Evolutionary conservation across 1,139 yeast genomes (phyloP).

Genomic region (Yamadazyma dendronema): DNA sequence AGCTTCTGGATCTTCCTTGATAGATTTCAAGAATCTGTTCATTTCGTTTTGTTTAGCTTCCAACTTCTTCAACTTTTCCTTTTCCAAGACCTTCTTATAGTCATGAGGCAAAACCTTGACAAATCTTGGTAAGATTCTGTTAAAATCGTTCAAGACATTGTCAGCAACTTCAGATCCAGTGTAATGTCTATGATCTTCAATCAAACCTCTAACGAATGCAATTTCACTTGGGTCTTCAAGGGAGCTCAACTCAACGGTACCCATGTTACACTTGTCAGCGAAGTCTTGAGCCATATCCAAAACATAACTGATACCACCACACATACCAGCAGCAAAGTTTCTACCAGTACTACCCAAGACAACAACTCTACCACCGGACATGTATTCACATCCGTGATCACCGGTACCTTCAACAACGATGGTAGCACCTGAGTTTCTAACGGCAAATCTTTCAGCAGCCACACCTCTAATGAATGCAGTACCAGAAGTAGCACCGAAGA

Average conservation of each 20-base stretch:
- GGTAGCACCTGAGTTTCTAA: conserved; percentile 96
- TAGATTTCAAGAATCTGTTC: conserved; percentile 57
- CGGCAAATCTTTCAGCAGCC: conserved; percentile 98
- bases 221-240: conserved; percentile 88
- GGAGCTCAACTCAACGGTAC: conserved; percentile 75
- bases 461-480: conserved; percentile 92
- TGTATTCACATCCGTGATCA: conserved; percentile 98
- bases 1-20: conserved; percentile 77
- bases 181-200: conserved; percentile 94
- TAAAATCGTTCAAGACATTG: conserved; percentile 78
- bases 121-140: conserved; percentile 82
- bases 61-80: conserved; percentile 65
- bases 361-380: conserved; percentile 98
- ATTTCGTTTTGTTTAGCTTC: conserved; percentile 67
- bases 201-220: conserved; percentile 88
- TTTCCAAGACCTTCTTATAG: conserved; percentile 85
- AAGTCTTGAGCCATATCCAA: conserved; percentile 95
- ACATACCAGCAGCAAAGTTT: conserved; percentile 98
- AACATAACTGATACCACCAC: conserved; percentile 98
- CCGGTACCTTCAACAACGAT: conserved; percentile 98
- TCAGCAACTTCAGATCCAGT: conserved; percentile 91
- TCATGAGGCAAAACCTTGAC: conserved; percentile 93
- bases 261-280: conserved; percentile 72
- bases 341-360: conserved; percentile 91
- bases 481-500: conserved; percentile 98